Evolutionary conservation across 768 basidiomycete species (phyloP).

Genomic region (Suillus paluster): DNA sequence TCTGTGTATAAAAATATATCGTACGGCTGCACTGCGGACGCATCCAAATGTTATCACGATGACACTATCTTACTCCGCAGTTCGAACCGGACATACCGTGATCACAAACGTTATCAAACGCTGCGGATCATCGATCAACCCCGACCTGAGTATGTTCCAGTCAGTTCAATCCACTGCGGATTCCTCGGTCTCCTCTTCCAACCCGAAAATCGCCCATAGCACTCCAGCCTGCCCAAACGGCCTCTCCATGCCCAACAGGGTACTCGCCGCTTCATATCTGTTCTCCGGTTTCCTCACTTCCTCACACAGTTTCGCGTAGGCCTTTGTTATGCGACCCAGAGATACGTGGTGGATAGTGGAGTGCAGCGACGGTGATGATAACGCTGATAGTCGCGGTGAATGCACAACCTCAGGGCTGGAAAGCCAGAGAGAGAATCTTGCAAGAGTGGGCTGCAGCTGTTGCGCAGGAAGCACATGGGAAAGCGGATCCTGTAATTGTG

Average conservation of each 20-base stretch:
- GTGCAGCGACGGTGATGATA: slow-evolving; percentile 70
- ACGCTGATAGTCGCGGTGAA: slow-evolving; percentile 75
- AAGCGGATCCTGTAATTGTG: slow-evolving; percentile 60
- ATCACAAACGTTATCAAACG: neutral
- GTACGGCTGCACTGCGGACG: too few species aligned
- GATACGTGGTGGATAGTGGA: slow-evolving; percentile 77
- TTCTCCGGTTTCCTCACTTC: slow-evolving; percentile 77
- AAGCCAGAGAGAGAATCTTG: slow-evolving; percentile 82
- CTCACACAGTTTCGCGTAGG: slow-evolving; percentile 77
- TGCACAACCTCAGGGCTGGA: slow-evolving; percentile 80
- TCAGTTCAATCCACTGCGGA: neutral
- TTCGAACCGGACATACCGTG: neutral
- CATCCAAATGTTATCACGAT: neutral
- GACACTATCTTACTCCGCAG: neutral
- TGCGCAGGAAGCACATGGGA: slow-evolving; percentile 69
- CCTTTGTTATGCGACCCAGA: slow-evolving; percentile 64
- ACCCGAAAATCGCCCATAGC: slow-evolving; percentile 78
- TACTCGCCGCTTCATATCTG: slow-evolving; percentile 89
- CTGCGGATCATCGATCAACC: neutral
- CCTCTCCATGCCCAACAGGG: slow-evolving; percentile 79
- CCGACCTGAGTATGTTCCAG: neutral
- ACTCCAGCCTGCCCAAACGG: slow-evolving; percentile 81
- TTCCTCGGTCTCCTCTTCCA: slow-evolving; percentile 48
- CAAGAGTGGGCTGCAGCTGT: slow-evolving; percentile 66
- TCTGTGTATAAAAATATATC: neutral